Percentiles rank a stretch among this genome's conserved stretches.
Conservation (phyloP, 2,329 filamentous ascomycete genomes). For the Lachnellula arida region DNA sequence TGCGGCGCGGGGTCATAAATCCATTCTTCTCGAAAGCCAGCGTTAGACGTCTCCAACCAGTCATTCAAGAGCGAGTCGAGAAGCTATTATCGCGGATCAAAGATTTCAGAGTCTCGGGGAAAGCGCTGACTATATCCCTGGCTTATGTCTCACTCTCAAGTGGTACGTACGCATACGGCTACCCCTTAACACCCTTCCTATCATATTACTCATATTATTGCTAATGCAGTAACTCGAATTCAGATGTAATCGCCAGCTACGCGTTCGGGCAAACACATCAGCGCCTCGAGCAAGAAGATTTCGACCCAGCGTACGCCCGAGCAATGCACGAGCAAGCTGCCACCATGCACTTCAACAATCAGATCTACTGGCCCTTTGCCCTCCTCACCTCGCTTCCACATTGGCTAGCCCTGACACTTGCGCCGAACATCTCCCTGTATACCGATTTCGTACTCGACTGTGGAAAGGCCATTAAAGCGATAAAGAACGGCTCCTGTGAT, state of each 20-base stretch:
- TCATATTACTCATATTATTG: background rate
- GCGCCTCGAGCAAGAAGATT: constrained; percentile 9
- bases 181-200: background rate
- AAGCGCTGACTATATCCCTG: background rate
- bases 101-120: constrained; percentile 4
- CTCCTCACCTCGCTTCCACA: background rate
- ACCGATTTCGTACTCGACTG: background rate
- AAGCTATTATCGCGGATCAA: constrained; percentile 4
- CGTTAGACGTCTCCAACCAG: constrained; percentile 16
- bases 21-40: constrained; percentile 21
- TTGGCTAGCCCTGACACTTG: background rate
- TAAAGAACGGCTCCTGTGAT: background rate
- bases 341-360: background rate
- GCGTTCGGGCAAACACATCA: constrained; percentile 14
- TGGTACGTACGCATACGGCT: background rate
- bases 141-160: background rate
- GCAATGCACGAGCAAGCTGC: background rate
- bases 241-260: constrained; percentile 8
- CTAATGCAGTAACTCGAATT: background rate
- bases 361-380: background rate
- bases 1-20: constrained; percentile 16
- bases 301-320: constrained; percentile 4
- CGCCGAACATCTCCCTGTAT: background rate
- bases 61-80: constrained; percentile 17
- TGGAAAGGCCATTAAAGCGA: background rate